These are phyloP conservation scores for Exutisphaerella laricina DNA, from an alignment of 2,329 filamentous ascomycete species.

Conservation along the genomic window DNA sequence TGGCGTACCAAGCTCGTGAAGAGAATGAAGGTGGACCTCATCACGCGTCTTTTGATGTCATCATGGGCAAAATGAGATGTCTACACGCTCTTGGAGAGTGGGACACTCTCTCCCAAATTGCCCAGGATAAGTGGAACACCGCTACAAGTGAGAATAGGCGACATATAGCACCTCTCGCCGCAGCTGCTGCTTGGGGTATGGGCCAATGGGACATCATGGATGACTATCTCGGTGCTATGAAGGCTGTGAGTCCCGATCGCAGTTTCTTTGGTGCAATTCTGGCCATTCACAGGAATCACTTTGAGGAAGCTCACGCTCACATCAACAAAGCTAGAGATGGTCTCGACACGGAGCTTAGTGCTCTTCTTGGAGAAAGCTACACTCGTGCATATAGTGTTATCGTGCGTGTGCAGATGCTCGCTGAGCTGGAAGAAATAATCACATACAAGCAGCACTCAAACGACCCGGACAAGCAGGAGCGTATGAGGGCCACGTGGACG, in stretches of 20 bases:
- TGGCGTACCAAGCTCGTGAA: constrained; percentile 85
- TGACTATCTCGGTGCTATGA: constrained; percentile 92
- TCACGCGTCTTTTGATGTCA: constrained; percentile 73
- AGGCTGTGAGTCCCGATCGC: constrained; percentile 83
- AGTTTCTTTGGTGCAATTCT: constrained; percentile 98
- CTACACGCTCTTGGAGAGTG: constrained; percentile 95
- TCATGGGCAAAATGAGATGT: constrained; percentile 99
- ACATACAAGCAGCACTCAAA: constrained; percentile 83
- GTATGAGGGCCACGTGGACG: constrained; percentile 93
- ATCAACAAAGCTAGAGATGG: constrained; percentile 90
- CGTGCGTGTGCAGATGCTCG: constrained; percentile 97
- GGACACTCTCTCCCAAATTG: constrained; percentile 84
- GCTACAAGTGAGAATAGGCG: constrained; percentile 82
- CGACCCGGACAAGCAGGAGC: constrained; percentile 79
- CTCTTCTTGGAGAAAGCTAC: constrained; percentile 96
- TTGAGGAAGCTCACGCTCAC: constrained; percentile 79
- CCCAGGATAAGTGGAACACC: constrained; percentile 89
- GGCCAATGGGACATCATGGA: constrained; percentile 99
- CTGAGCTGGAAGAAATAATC: constrained; percentile 96
- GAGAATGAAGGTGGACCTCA: constrained; percentile 51
- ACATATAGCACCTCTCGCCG: constrained; percentile 86
- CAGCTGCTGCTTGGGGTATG: constrained; percentile 92
- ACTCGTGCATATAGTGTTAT: constrained; percentile 97
- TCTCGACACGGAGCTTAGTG: constrained; percentile 90
- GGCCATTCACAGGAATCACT: constrained; percentile 90